phyloP scores from a whole-genome alignment of 2,329 filamentous ascomycete genomes.

The Scedosporium apiospermum region DNA sequence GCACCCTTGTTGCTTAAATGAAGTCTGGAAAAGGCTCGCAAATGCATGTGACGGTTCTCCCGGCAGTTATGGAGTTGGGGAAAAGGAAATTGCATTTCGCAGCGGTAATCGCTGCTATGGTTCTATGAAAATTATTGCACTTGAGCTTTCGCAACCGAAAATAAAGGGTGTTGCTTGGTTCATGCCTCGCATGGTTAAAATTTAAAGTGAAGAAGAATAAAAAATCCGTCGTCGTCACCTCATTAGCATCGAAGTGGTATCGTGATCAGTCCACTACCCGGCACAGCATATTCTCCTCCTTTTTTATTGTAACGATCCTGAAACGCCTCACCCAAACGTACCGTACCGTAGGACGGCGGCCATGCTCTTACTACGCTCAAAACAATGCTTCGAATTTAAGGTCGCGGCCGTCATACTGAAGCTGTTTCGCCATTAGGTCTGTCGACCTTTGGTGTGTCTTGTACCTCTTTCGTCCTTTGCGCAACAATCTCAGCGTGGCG shows the following conservation, averaged over 20 bases:
- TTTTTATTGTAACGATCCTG: background rate
- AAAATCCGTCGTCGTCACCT: background rate
- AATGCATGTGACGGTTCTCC: conserved; percentile 1
- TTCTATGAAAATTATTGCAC: conserved; percentile 2
- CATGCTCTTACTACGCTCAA: background rate
- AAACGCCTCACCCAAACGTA: background rate
- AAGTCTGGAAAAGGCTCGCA: background rate
- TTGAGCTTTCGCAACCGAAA: conserved; percentile 1
- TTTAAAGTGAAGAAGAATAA: background rate
- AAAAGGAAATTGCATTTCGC: conserved; percentile 6
- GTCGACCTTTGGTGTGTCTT: background rate
- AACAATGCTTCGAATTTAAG: background rate
- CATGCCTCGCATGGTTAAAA: background rate
- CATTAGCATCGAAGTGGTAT: background rate
- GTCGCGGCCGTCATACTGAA: background rate
- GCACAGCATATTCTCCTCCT: background rate
- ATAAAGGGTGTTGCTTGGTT: background rate
- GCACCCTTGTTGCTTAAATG: conserved; percentile 80
- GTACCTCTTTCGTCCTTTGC: background rate
- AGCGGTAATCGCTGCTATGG: background rate
- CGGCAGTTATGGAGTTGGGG: conserved; percentile 4
- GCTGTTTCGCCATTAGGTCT: background rate
- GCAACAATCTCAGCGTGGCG: conserved; percentile 36
- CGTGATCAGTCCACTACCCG: background rate
- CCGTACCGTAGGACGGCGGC: too few species aligned